These are phyloP conservation scores for Maudiozyma turicensis DNA, from an alignment of 805 yeast genomes.

Conservation along the genomic window DNA sequence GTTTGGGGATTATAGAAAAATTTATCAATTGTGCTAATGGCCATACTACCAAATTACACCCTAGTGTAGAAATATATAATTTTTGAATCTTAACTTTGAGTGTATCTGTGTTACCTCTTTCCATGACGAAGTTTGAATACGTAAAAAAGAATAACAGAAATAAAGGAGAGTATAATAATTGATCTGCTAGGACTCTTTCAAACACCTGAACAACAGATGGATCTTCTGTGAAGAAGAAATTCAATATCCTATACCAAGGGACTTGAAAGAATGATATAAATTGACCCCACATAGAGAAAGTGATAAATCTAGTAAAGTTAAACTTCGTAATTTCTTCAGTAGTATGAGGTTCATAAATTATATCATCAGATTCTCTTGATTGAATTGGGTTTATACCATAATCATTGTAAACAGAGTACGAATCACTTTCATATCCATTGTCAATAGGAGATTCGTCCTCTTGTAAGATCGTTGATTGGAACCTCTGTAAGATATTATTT, in stretches of 20 bases:
- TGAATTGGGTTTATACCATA: conserved; percentile 15
- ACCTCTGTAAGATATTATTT: conserved; percentile 6
- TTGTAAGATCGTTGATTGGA: background rate
- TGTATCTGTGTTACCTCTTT: conserved; percentile 58
- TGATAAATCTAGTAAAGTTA: conserved; percentile 59
- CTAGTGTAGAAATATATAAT: conserved; percentile 58
- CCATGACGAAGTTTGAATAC: conserved; percentile 75
- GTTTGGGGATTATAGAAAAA: conserved; percentile 57
- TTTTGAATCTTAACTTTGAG: conserved; percentile 53
- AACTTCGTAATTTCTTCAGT: conserved; percentile 28
- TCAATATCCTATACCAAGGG: conserved; percentile 80
- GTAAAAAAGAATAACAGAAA: conserved; percentile 72
- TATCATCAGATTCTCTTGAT: background rate
- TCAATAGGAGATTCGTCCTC: conserved; percentile 4
- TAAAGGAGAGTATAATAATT: conserved; percentile 79
- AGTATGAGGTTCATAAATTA: background rate
- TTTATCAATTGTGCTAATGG: conserved; percentile 72
- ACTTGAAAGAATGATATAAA: conserved; percentile 74
- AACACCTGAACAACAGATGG: conserved; percentile 79
- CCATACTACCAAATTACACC: conserved; percentile 69
- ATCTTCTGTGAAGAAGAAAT: conserved; percentile 65
- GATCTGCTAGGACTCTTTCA: conserved; percentile 83
- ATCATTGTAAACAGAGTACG: conserved; percentile 22
- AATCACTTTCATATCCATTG: conserved; percentile 16
- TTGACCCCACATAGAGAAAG: conserved; percentile 84